A percentile compares a stretch with the other conserved stretches of the same genome.
Conservation (phyloP, 139 green algal species). For the Chlorella ohadii region DNA sequence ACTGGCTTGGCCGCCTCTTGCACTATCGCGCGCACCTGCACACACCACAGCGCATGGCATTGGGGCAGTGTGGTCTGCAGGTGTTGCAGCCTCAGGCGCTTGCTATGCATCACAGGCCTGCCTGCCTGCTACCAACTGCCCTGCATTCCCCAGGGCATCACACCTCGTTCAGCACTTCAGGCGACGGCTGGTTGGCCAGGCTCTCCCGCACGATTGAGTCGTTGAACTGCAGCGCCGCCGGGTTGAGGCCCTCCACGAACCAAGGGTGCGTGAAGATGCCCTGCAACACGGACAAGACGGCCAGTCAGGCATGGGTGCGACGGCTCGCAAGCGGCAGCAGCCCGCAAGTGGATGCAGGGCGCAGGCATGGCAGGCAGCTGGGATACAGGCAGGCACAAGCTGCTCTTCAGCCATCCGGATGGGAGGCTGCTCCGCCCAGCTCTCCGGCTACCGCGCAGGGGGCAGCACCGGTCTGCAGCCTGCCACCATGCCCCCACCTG, state of each 20-base stretch:
- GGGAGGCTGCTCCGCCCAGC: not conserved
- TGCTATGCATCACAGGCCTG: too few relatives aligned
- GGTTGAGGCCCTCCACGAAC: slow-evolving; percentile 27
- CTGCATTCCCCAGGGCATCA: too few relatives aligned
- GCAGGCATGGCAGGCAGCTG: not conserved
- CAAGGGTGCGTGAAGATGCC: slow-evolving; percentile 59
- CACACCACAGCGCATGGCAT: not conserved
- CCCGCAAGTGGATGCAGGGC: too few relatives aligned
- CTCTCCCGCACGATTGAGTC: slow-evolving; percentile 35
- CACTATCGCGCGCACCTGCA: slow-evolving; percentile 11
- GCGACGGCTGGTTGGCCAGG: slow-evolving; percentile 22
- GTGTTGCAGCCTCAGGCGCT: too few relatives aligned
- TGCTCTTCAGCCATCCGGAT: too few relatives aligned
- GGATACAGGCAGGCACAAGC: not conserved
- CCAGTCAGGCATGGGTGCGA: not conserved
- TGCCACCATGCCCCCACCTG: not conserved
- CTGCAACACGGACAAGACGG: not conserved
- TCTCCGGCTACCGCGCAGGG: too few relatives aligned
- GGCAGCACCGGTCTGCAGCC: too few relatives aligned
- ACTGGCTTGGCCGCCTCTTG: not conserved
- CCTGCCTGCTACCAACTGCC: too few relatives aligned
- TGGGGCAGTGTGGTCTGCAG: too few relatives aligned
- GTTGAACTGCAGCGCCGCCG: slow-evolving; percentile 41
- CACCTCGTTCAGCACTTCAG: slow-evolving; percentile 12
- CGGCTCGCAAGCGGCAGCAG: not conserved